These are phyloP conservation scores for Isatis tinctoria DNA, from an alignment of 345 rosid species.

Conservation along the genomic window DNA sequence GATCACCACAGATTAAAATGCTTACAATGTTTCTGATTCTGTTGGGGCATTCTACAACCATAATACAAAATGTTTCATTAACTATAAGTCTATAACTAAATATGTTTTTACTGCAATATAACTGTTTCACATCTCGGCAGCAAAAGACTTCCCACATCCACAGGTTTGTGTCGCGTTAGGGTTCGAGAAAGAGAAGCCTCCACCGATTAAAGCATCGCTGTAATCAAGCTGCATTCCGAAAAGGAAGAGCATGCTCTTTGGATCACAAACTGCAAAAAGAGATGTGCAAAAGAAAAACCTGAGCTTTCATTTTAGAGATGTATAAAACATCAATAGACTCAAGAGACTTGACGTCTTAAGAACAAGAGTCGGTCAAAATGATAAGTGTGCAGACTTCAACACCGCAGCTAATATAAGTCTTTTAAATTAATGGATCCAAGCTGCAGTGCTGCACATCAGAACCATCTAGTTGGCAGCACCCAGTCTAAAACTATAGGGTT, in stretches of 20 bases:
- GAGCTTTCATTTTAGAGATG: not conserved
- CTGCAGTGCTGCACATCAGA: not conserved
- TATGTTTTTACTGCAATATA: not conserved
- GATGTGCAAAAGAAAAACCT: not conserved
- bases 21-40: not conserved
- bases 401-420: not conserved
- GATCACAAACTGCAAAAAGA: constrained; percentile 84
- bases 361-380: not conserved
- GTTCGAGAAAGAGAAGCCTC: constrained; percentile 92
- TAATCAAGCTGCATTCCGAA: constrained; percentile 97
- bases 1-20: not conserved
- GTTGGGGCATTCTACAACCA: constrained; percentile 7
- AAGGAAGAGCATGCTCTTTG: constrained; percentile 92
- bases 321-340: not conserved
- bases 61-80: not conserved
- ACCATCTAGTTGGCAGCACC: not conserved
- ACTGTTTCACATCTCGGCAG: constrained; percentile 52
- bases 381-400: not conserved
- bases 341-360: not conserved
- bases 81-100: constrained; percentile 7
- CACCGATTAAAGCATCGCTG: constrained; percentile 92
- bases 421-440: not conserved
- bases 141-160: constrained; percentile 73
- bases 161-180: constrained; percentile 92
- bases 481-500: not conserved